Percentiles rank a stretch among this genome's conserved stretches.
Conservation (phyloP, 2,329 filamentous ascomycete species). For the Cladosporium sp. region DNA sequence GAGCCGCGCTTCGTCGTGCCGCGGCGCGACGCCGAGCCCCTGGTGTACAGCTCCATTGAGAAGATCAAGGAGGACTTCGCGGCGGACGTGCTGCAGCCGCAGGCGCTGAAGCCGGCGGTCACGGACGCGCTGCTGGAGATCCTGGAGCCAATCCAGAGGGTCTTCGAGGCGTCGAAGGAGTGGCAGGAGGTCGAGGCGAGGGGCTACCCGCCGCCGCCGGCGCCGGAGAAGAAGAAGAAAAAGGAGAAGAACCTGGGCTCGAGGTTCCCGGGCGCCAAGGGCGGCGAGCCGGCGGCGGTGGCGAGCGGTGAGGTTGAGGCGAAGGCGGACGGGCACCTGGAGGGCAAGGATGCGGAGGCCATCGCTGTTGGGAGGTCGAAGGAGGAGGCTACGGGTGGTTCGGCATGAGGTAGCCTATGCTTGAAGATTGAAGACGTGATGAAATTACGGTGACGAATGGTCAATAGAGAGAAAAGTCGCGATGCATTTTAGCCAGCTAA, state of each 20-base stretch:
- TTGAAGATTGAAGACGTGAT: background rate
- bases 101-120: slow-evolving; percentile 80
- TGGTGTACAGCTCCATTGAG: slow-evolving; percentile 80
- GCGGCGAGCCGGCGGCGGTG: slow-evolving; percentile 12
- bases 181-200: slow-evolving; percentile 73
- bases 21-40: slow-evolving; percentile 60
- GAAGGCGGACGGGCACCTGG: slow-evolving; percentile 41
- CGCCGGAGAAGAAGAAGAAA: slow-evolving; percentile 60
- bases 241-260: slow-evolving; percentile 69
- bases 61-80: slow-evolving; percentile 74
- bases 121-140: slow-evolving; percentile 66
- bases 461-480: background rate
- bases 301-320: slow-evolving; percentile 31
- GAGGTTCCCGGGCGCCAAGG: slow-evolving; percentile 49
- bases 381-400: slow-evolving; percentile 16
- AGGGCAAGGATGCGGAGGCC: slow-evolving; percentile 36
- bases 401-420: background rate
- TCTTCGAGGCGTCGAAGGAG: slow-evolving; percentile 63
- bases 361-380: slow-evolving; percentile 38
- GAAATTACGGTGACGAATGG: slow-evolving; percentile 1
- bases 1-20: slow-evolving; percentile 59
- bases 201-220: slow-evolving; percentile 70
- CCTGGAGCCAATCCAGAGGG: slow-evolving; percentile 68
- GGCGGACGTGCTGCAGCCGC: slow-evolving; percentile 63
- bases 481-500: background rate